Conservation (phyloP, 768 basidiomycete species). For the Pholiota conissans region DNA sequence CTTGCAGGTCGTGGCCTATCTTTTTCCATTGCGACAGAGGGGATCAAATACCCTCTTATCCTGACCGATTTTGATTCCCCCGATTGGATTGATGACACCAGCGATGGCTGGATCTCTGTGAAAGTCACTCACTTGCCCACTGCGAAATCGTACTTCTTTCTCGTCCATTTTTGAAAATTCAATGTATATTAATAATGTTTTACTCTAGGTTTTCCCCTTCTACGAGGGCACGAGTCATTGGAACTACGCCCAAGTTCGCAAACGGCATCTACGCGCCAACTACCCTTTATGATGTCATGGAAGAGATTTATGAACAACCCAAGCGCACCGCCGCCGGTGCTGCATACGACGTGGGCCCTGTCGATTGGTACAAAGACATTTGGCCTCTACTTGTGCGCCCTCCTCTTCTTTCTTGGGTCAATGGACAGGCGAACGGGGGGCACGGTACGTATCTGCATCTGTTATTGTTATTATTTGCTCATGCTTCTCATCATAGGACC, state of each 20-base stretch:
- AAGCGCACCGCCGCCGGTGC: conserved; percentile 2
- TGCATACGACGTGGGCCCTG: conserved; percentile 9
- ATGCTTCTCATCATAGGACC: conserved; percentile 5
- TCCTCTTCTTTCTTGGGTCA: conserved; percentile 29
- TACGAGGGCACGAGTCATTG: conserved; percentile 18
- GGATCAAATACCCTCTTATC: conserved; percentile 17
- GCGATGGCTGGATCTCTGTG: conserved; percentile 31
- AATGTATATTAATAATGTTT: not conserved
- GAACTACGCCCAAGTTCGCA: conserved; percentile 30
- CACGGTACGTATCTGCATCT: conserved; percentile 20
- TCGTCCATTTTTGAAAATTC: not conserved
- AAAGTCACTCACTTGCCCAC: conserved; percentile 6
- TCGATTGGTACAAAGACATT: conserved; percentile 29
- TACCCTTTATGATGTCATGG: conserved; percentile 30
- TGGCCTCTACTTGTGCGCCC: conserved; percentile 25
- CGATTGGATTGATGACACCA: conserved; percentile 34
- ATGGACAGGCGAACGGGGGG: conserved; percentile 27
- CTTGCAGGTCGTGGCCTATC: conserved; percentile 28
- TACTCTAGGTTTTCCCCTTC: not conserved
- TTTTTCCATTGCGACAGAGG: conserved; percentile 3
- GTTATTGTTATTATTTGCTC: conserved; percentile 6
- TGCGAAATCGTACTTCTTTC: conserved; percentile 15
- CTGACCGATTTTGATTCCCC: conserved; percentile 29
- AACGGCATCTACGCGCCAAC: conserved; percentile 28
- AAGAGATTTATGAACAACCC: conserved; percentile 25